Conservation (phyloP, 768 basidiomycete species). For the Tulasnella sp. region DNA sequence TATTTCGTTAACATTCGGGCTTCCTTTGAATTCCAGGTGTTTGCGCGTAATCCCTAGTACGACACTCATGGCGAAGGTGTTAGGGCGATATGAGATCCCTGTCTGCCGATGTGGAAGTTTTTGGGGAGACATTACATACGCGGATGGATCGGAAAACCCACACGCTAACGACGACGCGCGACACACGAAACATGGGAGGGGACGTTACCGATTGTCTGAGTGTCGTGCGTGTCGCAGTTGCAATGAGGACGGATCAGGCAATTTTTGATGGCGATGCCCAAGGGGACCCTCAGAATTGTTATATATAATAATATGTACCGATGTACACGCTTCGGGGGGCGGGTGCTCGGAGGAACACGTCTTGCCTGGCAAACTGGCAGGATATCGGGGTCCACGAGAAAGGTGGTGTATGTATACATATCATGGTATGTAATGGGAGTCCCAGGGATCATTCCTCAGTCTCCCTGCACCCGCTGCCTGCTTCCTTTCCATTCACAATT, state of each 20-base stretch:
- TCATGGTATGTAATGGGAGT: neutral
- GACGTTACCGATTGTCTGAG: no score
- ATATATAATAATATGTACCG: no score
- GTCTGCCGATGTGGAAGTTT: neutral
- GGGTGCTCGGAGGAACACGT: neutral
- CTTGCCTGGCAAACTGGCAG: neutral
- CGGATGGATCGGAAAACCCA: no score
- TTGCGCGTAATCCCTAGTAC: no score
- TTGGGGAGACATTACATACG: no score
- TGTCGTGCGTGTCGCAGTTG: no score
- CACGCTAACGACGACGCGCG: no score
- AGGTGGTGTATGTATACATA: neutral
- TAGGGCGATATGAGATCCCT: neutral
- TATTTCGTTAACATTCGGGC: neutral
- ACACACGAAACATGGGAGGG: no score
- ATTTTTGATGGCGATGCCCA: neutral
- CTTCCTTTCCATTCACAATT: neutral
- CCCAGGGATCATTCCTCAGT: neutral
- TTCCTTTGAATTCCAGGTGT: no score
- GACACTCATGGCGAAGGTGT: no score
- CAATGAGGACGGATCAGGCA: neutral
- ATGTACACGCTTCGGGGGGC: neutral
- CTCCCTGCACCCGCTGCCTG: neutral
- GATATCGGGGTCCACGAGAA: neutral
- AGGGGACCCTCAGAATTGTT: neutral